These are phyloP conservation scores for Dryadomyces quercivorus DNA, from an alignment of 2,329 filamentous ascomycete species.

Conservation along the genomic window DNA sequence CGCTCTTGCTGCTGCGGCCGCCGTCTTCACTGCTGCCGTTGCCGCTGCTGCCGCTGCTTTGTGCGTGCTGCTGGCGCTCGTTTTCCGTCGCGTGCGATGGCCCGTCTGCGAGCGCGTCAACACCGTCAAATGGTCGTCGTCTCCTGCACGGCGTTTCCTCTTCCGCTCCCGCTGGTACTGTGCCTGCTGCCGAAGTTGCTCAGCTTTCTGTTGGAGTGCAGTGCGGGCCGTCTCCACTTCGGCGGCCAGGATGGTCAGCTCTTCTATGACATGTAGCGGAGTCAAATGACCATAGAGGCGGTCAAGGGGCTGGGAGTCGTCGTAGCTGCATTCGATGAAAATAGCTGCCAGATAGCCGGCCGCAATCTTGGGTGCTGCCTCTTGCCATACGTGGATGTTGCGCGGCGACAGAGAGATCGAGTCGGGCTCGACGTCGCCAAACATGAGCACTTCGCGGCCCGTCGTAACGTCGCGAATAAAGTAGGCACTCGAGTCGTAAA, in stretches of 20 bases:
- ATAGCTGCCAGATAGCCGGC: constrained; percentile 62
- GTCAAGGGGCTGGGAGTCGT: constrained; percentile 64
- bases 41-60: background rate
- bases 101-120: background rate
- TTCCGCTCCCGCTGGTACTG: constrained; percentile 28
- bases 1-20: background rate
- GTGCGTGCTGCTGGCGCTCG: background rate
- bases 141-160: constrained; percentile 44
- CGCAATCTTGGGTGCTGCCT: constrained; percentile 76
- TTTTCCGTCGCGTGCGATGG: constrained; percentile 10
- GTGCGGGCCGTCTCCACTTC: constrained; percentile 50
- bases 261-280: constrained; percentile 68
- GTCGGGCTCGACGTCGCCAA: constrained; percentile 93
- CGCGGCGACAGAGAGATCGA: constrained; percentile 69
- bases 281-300: constrained; percentile 82
- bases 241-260: constrained; percentile 58
- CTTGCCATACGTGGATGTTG: constrained; percentile 73
- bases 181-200: constrained; percentile 1
- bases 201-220: constrained; percentile 3
- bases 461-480: constrained; percentile 71
- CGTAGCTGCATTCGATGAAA: constrained; percentile 93
- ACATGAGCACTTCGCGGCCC: constrained; percentile 73
- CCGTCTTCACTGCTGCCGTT: too few relatives aligned
- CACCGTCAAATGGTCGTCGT: constrained; percentile 17
- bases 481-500: constrained; percentile 83